Conservation (phyloP, 306 rosid species). For the Prunus campanulata region DNA sequence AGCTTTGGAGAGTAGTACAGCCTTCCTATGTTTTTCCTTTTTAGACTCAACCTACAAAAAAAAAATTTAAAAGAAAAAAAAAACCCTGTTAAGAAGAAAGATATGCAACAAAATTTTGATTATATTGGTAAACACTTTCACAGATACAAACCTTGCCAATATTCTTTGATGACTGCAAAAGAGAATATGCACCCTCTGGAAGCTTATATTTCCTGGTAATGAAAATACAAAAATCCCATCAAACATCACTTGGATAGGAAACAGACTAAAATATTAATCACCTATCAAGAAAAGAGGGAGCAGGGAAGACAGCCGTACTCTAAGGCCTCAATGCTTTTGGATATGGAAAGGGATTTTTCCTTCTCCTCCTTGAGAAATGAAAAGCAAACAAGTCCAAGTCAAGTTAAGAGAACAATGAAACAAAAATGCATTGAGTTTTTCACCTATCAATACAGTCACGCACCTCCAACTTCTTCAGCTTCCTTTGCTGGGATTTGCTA, state of each 20-base stretch:
- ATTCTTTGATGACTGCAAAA: slow-evolving; percentile 58
- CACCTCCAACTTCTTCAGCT: slow-evolving; percentile 76
- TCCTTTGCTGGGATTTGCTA: slow-evolving; percentile 71
- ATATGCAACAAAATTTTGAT: slow-evolving; percentile 7
- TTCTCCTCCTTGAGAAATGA: slow-evolving; percentile 56
- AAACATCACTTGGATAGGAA: neutral
- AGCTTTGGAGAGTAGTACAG: slow-evolving; percentile 49
- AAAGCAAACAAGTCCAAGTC: slow-evolving; percentile 19
- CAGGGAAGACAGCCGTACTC: slow-evolving; percentile 41
- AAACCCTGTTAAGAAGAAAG: slow-evolving; percentile 1
- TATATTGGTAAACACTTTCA: neutral
- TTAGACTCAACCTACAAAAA: slow-evolving; percentile 57
- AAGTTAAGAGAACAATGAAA: slow-evolving; percentile 15
- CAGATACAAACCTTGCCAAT: slow-evolving; percentile 66
- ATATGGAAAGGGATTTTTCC: slow-evolving; percentile 50
- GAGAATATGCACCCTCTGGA: slow-evolving; percentile 70
- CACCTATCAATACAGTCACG: neutral
- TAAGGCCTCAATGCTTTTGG: slow-evolving; percentile 58
- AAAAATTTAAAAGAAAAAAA: neutral
- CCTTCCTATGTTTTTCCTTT: slow-evolving; percentile 61
- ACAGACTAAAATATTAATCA: neutral
- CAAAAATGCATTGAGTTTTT: neutral
- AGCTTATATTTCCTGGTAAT: slow-evolving; percentile 59
- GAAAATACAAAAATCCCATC: slow-evolving; percentile 7
- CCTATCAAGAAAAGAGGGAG: neutral